phyloP scores from a whole-genome alignment of 306 rosid species.

The Cicer cuneatum region DNA sequence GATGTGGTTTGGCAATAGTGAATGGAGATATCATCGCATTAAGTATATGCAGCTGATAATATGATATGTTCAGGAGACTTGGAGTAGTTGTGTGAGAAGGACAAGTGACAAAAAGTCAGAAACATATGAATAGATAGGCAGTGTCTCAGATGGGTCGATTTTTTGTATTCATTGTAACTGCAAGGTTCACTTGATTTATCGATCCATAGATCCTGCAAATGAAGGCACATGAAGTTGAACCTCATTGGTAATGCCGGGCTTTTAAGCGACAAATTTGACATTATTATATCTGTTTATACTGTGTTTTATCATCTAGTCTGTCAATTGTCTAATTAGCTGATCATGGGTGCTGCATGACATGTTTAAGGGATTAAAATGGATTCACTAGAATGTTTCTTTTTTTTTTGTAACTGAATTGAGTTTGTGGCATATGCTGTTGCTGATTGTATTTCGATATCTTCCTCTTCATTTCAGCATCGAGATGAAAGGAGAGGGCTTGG shows the following conservation, averaged over 20 bases:
- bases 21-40: constrained; percentile 15
- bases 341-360: constrained; percentile 7
- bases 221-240: background rate
- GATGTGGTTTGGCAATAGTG: constrained; percentile 11
- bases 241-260: constrained; percentile 6
- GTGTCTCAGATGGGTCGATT: background rate
- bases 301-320: constrained; percentile 31
- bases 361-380: constrained; percentile 13
- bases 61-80: constrained; percentile 11
- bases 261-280: background rate
- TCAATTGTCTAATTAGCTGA: constrained; percentile 1
- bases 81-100: background rate
- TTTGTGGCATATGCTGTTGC: constrained; percentile 19
- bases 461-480: constrained; percentile 73
- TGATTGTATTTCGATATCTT: constrained; percentile 38
- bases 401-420: constrained; percentile 15
- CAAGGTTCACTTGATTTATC: constrained; percentile 20
- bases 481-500: constrained; percentile 96
- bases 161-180: constrained; percentile 21
- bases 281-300: constrained; percentile 17
- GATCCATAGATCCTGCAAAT: constrained; percentile 19
- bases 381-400: background rate
- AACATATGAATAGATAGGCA: constrained; percentile 16
- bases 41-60: constrained; percentile 27
- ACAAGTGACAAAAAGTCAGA: background rate